phyloP scores from a whole-genome alignment of 192 early-diverging fungal species.

The Backusella macrospora region DNA sequence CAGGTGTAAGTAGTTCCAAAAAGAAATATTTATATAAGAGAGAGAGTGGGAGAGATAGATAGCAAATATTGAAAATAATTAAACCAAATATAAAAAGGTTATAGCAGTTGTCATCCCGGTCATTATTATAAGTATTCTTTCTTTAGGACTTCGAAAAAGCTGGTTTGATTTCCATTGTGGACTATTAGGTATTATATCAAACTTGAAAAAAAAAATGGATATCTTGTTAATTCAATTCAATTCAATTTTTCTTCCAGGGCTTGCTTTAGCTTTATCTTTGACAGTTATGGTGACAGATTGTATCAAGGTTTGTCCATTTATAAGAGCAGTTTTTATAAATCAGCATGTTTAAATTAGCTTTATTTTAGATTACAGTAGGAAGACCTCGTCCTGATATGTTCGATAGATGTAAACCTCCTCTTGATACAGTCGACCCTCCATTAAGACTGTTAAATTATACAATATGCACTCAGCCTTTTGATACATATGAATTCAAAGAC shows the following conservation, averaged over 20 bases:
- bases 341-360: background rate
- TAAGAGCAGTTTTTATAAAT: background rate
- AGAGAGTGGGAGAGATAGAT: background rate
- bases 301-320: slow-evolving; percentile 45
- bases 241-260: slow-evolving; percentile 30
- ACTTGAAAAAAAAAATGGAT: background rate
- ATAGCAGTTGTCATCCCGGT: slow-evolving; percentile 42
- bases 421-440: slow-evolving; percentile 49
- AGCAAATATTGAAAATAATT: background rate
- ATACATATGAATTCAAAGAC: slow-evolving; percentile 59
- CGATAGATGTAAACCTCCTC: slow-evolving; percentile 47
- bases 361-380: slow-evolving; percentile 49
- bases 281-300: slow-evolving; percentile 50
- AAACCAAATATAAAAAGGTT: slow-evolving; percentile 29
- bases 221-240: background rate
- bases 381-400: slow-evolving; percentile 58
- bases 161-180: slow-evolving; percentile 50
- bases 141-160: slow-evolving; percentile 33
- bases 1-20: slow-evolving; percentile 20
- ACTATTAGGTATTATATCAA: slow-evolving; percentile 34
- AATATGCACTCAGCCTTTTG: slow-evolving; percentile 60
- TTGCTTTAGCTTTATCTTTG: slow-evolving; percentile 45
- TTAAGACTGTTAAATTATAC: slow-evolving; percentile 60
- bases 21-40: no score
- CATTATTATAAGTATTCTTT: slow-evolving; percentile 34